phyloP scores from a whole-genome alignment of 2,329 filamentous ascomycete species.

The Penicillium sp. region DNA sequence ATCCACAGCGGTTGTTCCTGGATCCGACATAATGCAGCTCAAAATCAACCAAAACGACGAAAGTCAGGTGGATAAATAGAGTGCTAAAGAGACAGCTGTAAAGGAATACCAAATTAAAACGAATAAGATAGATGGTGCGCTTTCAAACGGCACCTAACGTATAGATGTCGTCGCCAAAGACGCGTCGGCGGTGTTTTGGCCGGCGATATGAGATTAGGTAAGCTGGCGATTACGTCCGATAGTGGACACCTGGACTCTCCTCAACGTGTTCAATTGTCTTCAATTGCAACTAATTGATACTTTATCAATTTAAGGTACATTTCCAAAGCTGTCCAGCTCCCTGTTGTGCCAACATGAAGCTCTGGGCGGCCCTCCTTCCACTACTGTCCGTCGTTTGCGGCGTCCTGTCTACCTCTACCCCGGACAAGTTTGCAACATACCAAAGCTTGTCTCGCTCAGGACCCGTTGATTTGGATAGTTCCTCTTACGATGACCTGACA shows the following conservation, averaged over 20 bases:
- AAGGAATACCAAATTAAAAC: neutral
- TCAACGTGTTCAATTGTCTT: constrained; percentile 6
- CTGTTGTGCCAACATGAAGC: constrained; percentile 35
- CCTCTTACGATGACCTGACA: constrained; percentile 73
- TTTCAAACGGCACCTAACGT: neutral
- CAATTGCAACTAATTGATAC: constrained; percentile 7
- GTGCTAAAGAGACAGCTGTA: neutral
- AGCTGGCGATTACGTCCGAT: constrained; percentile 7
- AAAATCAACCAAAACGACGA: neutral
- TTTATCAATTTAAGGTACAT: constrained; percentile 1
- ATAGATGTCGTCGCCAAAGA: constrained; percentile 1
- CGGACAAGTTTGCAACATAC: constrained; percentile 70
- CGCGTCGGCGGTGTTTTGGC: constrained; percentile 9
- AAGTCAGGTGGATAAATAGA: neutral
- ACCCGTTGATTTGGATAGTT: constrained; percentile 77
- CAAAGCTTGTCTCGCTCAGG: constrained; percentile 66
- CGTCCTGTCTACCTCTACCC: constrained; percentile 49
- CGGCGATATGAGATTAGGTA: constrained; percentile 4
- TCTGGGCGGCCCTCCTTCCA: constrained; percentile 42
- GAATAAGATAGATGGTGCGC: neutral
- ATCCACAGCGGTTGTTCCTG: constrained; percentile 23
- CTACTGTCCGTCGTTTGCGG: constrained; percentile 30
- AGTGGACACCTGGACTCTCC: constrained; percentile 12
- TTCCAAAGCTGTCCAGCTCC: constrained; percentile 4
- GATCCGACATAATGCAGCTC: constrained; percentile 12